Evolutionary conservation across 1,284 basidiomycete genomes (phyloP).

Genomic region (Mrakiaceae sp.): DNA sequence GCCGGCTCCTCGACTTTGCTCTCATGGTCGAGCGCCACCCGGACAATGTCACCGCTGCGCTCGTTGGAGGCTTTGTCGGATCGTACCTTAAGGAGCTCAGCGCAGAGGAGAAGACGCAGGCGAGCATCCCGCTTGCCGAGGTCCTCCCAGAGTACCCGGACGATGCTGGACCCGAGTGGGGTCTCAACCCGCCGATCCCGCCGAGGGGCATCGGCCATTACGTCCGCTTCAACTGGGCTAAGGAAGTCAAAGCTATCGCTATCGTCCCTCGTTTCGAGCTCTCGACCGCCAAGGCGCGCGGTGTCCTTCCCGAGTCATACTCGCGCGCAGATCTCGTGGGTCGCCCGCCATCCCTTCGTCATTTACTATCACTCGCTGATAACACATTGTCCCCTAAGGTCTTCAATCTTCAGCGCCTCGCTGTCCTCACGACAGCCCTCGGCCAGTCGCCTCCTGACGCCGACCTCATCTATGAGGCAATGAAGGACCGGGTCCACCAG

Average conservation of each 20-base stretch:
- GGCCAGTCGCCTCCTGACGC: slow-evolving; percentile 82
- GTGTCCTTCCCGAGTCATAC: slow-evolving; percentile 73
- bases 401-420: slow-evolving; percentile 93
- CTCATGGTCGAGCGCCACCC: slow-evolving; percentile 99
- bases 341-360: slow-evolving; percentile 19
- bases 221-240: slow-evolving; percentile 79
- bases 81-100: slow-evolving; percentile 82
- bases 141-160: slow-evolving; percentile 93
- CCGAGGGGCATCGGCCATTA: slow-evolving; percentile 89
- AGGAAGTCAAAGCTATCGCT: slow-evolving; percentile 80
- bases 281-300: slow-evolving; percentile 86
- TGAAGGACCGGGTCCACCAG: slow-evolving; percentile 98
- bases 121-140: slow-evolving; percentile 86
- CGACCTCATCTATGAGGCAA: slow-evolving; percentile 93
- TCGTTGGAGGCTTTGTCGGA: slow-evolving; percentile 97
- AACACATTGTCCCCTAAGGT: slow-evolving; percentile 47
- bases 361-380: not conserved
- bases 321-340: slow-evolving; percentile 82
- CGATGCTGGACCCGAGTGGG: slow-evolving; percentile 86
- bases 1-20: slow-evolving; percentile 84
- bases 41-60: slow-evolving; percentile 95
- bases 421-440: slow-evolving; percentile 94
- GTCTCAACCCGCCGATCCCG: slow-evolving; percentile 71
- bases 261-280: slow-evolving; percentile 95
- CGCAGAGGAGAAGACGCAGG: slow-evolving; percentile 58